These are phyloP conservation scores for Wickerhamomyces sp. DNA, from an alignment of 1,139 yeast species.

Conservation along the genomic window DNA sequence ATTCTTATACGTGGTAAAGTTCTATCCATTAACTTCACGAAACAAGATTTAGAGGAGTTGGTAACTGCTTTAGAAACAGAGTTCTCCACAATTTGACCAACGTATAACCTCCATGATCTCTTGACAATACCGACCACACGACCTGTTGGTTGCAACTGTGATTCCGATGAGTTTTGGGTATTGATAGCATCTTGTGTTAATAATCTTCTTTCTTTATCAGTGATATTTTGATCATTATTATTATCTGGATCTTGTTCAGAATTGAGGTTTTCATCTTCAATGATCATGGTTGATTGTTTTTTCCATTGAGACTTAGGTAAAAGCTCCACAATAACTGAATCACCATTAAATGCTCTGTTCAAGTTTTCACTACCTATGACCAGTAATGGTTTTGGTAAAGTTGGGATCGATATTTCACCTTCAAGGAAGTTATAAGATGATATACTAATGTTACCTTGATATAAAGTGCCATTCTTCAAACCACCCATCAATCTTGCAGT, in stretches of 20 bases:
- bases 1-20: conserved; percentile 85
- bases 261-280: conserved; percentile 56
- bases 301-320: conserved; percentile 88
- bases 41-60: conserved; percentile 69
- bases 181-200: conserved; percentile 72
- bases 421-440: conserved; percentile 87
- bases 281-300: conserved; percentile 70
- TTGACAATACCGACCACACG: conserved; percentile 82
- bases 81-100: conserved; percentile 86
- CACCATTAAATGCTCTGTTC: conserved; percentile 91
- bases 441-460: conserved; percentile 78
- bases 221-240: conserved; percentile 23
- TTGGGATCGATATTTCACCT: conserved; percentile 71
- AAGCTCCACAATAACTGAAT: conserved; percentile 84
- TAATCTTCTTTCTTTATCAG: conserved; percentile 41
- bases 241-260: conserved; percentile 39
- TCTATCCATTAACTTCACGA: conserved; percentile 85
- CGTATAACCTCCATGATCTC: conserved; percentile 95
- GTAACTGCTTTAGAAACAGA: conserved; percentile 52
- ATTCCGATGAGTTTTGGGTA: conserved; percentile 47
- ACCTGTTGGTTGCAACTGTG: conserved; percentile 80
- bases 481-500: conserved; percentile 89
- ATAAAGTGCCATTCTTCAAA: conserved; percentile 76
- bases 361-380: conserved; percentile 78
- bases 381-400: conserved; percentile 78